Evolutionary conservation across 2,329 filamentous ascomycete genomes (phyloP).

Genomic region (Calonectria henricotiae): DNA sequence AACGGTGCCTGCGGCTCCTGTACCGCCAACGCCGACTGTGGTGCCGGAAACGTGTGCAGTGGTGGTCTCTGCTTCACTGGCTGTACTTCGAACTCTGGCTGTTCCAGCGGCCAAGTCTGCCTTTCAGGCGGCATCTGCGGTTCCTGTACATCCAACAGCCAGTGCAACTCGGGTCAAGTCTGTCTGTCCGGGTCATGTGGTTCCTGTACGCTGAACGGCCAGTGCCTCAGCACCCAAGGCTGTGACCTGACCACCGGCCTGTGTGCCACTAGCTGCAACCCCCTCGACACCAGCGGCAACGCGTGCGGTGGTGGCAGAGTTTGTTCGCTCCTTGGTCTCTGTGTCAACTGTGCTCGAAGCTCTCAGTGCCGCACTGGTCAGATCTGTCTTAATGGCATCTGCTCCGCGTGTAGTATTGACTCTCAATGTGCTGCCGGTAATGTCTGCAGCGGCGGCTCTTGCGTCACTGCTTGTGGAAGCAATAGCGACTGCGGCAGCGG

Average conservation of each 20-base stretch:
- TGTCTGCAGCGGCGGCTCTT: conserved; percentile 35
- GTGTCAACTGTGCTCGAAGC: conserved; percentile 24
- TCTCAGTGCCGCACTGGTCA: conserved; percentile 25
- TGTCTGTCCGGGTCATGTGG: conserved; percentile 20
- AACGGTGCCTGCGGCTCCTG: conserved; percentile 26
- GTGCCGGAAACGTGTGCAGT: conserved; percentile 27
- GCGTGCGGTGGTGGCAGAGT: conserved; percentile 24
- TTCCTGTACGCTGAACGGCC: conserved; percentile 15
- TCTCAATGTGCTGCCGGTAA: conserved; percentile 26
- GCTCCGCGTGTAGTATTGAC: conserved; percentile 10
- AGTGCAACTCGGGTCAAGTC: conserved; percentile 29
- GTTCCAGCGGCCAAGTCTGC: conserved; percentile 25
- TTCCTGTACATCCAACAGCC: conserved; percentile 28
- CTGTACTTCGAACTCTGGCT: conserved; percentile 28
- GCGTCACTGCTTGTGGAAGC: conserved; percentile 23
- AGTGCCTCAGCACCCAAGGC: conserved; percentile 29
- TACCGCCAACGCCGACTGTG: conserved; percentile 1
- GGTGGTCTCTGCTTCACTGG: conserved; percentile 26
- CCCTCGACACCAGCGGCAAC: conserved; percentile 23
- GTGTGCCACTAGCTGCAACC: conserved; percentile 18
- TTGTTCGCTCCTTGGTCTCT: conserved; percentile 26
- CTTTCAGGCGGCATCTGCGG: conserved; percentile 18
- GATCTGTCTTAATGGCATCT: conserved; percentile 28
- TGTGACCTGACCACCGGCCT: conserved; percentile 20
- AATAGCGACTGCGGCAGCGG: conserved; percentile 28